phyloP scores from a whole-genome alignment of 148 eudicot genomes.

The Tetragonia tetragonoides region DNA sequence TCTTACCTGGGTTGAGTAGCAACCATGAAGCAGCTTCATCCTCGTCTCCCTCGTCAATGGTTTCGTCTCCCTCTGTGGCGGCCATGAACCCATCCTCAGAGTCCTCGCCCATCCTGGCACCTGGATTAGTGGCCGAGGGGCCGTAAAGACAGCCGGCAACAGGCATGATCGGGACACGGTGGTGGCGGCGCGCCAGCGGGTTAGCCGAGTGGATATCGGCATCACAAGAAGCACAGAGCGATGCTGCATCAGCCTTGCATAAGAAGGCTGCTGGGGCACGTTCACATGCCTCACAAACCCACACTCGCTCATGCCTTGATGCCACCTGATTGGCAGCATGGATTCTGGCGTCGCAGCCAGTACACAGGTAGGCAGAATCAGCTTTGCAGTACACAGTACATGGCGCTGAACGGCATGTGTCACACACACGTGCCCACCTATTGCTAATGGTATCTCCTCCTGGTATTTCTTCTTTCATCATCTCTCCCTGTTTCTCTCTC shows the following conservation, averaged over 20 bases:
- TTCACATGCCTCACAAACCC: constrained; percentile 87
- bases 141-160: constrained; percentile 35
- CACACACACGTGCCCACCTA: constrained; percentile 55
- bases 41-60: constrained; percentile 51
- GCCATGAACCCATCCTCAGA: constrained; percentile 34
- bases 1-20: constrained; percentile 54
- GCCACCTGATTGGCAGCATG: constrained; percentile 49
- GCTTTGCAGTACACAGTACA: constrained; percentile 62
- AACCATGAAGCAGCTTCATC: constrained; percentile 90
- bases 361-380: constrained; percentile 62
- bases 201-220: constrained; percentile 90
- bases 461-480: constrained; percentile 53
- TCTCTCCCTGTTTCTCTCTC: constrained; percentile 19
- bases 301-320: constrained; percentile 58
- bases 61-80: constrained; percentile 28
- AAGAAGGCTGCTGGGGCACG: constrained; percentile 78
- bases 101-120: constrained; percentile 10
- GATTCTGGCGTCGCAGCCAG: constrained; percentile 52
- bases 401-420: constrained; percentile 55
- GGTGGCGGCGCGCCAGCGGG: constrained; percentile 80
- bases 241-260: constrained; percentile 91
- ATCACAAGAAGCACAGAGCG: constrained; percentile 77
- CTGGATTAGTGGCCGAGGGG: constrained; percentile 13
- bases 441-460: constrained; percentile 25
- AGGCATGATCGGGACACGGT: constrained; percentile 68